Conservation (phyloP, 805 yeast species). For the Ogataea trehaloabstinens region DNA sequence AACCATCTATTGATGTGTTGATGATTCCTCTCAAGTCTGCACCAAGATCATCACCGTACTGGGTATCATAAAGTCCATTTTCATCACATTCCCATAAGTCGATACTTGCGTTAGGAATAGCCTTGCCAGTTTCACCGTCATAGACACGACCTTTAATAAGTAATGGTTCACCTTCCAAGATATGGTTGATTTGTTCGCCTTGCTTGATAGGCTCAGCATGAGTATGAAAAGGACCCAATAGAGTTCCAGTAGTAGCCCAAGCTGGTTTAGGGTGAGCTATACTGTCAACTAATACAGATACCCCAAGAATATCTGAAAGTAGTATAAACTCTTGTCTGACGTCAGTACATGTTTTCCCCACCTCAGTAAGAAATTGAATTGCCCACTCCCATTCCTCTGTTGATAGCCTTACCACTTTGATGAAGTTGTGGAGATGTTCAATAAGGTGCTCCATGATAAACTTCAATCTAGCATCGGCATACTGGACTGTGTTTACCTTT, state of each 20-base stretch:
- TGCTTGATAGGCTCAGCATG: background rate
- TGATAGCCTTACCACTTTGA: background rate
- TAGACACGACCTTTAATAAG: slow-evolving; percentile 2
- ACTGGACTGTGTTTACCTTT: background rate
- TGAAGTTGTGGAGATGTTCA: background rate
- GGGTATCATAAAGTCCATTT: slow-evolving; percentile 10
- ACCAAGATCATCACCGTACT: slow-evolving; percentile 5
- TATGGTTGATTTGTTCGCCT: background rate
- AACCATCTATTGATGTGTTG: slow-evolving; percentile 1
- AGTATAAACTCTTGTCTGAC: background rate
- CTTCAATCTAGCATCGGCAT: background rate
- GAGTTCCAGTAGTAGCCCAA: background rate
- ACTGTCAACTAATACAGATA: background rate
- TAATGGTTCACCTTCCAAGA: background rate
- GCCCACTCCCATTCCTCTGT: background rate
- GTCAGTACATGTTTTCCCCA: background rate
- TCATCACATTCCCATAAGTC: slow-evolving; percentile 11
- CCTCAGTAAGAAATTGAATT: slow-evolving; percentile 1
- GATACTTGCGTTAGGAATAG: slow-evolving; percentile 4
- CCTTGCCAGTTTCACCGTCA: slow-evolving; percentile 3
- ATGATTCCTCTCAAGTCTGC: slow-evolving; percentile 9
- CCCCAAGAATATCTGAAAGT: background rate
- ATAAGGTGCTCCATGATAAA: background rate
- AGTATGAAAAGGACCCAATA: background rate
- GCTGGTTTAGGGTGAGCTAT: slow-evolving; percentile 1